These are phyloP conservation scores for Verbena officinalis DNA, from an alignment of 257 asterid genomes.

Conservation along the genomic window DNA sequence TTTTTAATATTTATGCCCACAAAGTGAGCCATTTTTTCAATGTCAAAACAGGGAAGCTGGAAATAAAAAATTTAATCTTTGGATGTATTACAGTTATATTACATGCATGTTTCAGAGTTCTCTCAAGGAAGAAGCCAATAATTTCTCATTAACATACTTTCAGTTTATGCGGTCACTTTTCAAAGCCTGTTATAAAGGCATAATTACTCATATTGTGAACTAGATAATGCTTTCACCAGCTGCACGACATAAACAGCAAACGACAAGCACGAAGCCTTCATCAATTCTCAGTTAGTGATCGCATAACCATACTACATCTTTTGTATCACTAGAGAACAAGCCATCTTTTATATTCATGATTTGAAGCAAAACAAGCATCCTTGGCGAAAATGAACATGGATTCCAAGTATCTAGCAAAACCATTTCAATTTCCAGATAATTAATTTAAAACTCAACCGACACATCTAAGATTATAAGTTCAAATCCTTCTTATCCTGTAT, in stretches of 20 bases:
- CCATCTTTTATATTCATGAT: slow-evolving; percentile 1
- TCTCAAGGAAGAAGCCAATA: slow-evolving; percentile 6
- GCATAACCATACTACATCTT: slow-evolving; percentile 2
- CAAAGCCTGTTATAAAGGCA: neutral
- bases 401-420: too few relatives aligned
- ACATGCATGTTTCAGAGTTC: slow-evolving; percentile 26
- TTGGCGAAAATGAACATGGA: neutral
- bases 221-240: slow-evolving; percentile 13
- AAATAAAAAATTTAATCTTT: slow-evolving; percentile 26
- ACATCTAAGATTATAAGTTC: too few relatives aligned
- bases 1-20: slow-evolving; percentile 43
- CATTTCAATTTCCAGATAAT: neutral
- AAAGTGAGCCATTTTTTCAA: slow-evolving; percentile 47
- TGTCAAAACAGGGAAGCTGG: slow-evolving; percentile 19
- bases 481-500: neutral
- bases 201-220: slow-evolving; percentile 1
- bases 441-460: too few relatives aligned
- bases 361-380: neutral
- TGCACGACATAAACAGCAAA: slow-evolving; percentile 2
- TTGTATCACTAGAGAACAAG: neutral
- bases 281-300: neutral
- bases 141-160: neutral
- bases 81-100: slow-evolving; percentile 17
- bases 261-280: neutral
- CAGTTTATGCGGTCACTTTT: neutral